Evolutionary conservation across 148 eudicot genomes (phyloP).

Genomic region (Polygonum aviculare): DNA sequence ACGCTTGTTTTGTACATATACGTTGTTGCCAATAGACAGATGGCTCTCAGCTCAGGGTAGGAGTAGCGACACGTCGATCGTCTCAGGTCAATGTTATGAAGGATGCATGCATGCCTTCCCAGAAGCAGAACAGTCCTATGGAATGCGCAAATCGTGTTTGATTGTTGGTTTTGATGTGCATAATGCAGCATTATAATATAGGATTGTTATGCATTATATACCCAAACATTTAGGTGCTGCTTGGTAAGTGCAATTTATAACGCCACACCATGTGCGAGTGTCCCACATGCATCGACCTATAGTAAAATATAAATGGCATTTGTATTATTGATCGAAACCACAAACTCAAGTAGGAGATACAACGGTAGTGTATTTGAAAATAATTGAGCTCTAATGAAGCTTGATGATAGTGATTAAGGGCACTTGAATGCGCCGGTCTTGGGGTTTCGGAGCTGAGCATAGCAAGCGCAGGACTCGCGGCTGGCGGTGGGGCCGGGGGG

Average conservation of each 20-base stretch:
- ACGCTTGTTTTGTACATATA: background rate
- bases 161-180: no score
- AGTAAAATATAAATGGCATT: no score
- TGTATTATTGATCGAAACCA: background rate
- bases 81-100: background rate
- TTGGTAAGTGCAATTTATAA: no score
- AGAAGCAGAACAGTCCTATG: no score
- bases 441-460: slow-evolving; percentile 1
- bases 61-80: background rate
- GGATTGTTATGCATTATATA: no score
- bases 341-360: background rate
- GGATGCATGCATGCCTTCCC: background rate
- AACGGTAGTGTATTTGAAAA: background rate
- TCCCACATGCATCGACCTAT: no score
- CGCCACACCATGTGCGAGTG: no score
- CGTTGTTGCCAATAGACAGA: background rate
- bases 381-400: background rate
- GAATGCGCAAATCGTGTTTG: no score
- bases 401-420: background rate
- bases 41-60: background rate
- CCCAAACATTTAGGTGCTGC: no score
- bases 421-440: slow-evolving; percentile 4
- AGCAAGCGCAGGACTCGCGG: background rate
- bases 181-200: no score
- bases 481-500: background rate